Base-by-base conservation (phyloP, 108 stramenopile genomes). In the Pinguiococcus pyrenoidosus region DNA sequence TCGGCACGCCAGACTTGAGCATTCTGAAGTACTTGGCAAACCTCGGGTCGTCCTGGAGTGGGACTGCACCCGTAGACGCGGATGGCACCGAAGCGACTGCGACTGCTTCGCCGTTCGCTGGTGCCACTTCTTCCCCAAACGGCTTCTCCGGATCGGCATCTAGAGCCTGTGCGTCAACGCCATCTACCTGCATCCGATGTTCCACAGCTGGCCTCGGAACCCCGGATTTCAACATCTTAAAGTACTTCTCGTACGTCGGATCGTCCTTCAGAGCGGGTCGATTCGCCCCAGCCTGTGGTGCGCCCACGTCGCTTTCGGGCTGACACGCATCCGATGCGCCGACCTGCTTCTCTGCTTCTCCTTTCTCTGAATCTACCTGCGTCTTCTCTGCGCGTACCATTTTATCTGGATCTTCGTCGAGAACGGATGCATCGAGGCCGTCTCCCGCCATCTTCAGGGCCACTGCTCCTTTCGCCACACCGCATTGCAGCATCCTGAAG, bases 191-290 rank as follows among this genome's bases (percentile, higher is more conserved):
- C 50, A 51, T 51, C 23, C 37, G 34, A 7, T 12, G 13, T 14
- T 42, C 37, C 5, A 51, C 22, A 27, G 50, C 50, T 6, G 34
- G 35, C 37, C 24, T 42, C 7, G 50, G 22, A 20, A 51, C 14
- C 10, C 50, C 50, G 10, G 37, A 32, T 27, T 51, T 51, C 20
- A 51, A 12, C 50, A 51, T 51, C 37, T 42, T 39, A 12, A 51
- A 51, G 37, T 34, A 51, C 48, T 67, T 67, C 21, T 48, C 52
- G 40, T 67, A 67, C 52, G 32, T 32, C 16, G 66, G 62, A 33
- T 67, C 60, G 29, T 62, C 48, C 21, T 3, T 17, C 50, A 53
- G 26, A 37, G 62, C 28, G 6, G 29, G 44, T 2, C 29, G 5
- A 29, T 24, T 26, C 46, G 21, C 13, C 29, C 33, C 46, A 4